Evolutionary conservation across 176 grass and related monocot species (phyloP), one percentile per base, ranked within the genome.

Genomic region (Oryza punctata): DNA sequence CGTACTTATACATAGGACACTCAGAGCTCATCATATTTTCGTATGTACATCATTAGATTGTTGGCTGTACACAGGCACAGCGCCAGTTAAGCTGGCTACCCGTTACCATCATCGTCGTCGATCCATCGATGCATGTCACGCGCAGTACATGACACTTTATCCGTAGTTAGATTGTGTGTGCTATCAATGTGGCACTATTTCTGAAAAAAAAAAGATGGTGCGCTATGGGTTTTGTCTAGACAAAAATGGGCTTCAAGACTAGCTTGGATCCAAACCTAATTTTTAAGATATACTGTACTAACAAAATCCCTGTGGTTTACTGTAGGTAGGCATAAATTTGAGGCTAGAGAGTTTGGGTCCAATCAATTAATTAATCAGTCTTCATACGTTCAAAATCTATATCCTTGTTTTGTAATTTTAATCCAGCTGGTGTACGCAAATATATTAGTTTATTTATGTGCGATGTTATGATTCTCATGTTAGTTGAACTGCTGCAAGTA

Each of bases 11-110:
- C 57, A 78, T 38, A 19, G 15, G 70, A 28, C 49, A 80, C 18
- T 32, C 30, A 12, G 52, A 75, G 24, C 12, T 86, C 12, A 67
- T 86, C 77, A 75, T 74, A 21, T 86, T 54, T 81, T 40, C 27
- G 7, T 35, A 61, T 21, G 33, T 77, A n/a, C 10, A 35, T 68
- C 5, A 73, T 32, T 43, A 45, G 23, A 76, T 9, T 69, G 63
- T 35, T 35, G 6, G 33, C 33, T 6, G 33, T 35, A 35, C 0
- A 35, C 0, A 35, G 33, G 5, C 33, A 35, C 33, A 35, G 33
- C 33, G 33, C 33, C 33, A 32, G 25, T 41, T 26, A 30, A 66
- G 45, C 41, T 30, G 77, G 50, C 50, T 54, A 14, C 63, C 27
- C 15, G 25, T 30, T 79, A 19, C 59, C 63, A 46, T 78, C 63